Percentiles rank a stretch among this genome's conserved stretches.
Evolutionary conservation across 2,329 filamentous ascomycete genomes (phyloP).

Genomic region (Neopestalotiopsis clavispora): DNA sequence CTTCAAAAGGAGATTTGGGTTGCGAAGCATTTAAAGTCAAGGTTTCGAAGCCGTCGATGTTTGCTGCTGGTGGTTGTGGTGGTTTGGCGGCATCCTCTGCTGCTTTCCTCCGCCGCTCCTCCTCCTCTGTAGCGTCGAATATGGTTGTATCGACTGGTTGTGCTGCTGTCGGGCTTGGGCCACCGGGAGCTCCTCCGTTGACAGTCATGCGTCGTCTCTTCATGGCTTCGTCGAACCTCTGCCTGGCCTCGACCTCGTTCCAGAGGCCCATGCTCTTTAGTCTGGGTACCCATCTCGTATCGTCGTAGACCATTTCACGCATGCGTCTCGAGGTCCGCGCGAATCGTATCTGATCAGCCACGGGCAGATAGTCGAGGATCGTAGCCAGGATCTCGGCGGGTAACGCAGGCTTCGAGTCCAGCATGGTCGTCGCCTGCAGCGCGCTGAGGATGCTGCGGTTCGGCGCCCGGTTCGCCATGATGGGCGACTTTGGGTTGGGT

Average conservation of each 20-base stretch:
- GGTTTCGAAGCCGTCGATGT: slow-evolving; percentile 78
- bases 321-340: slow-evolving; percentile 84
- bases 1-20: slow-evolving; percentile 52
- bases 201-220: slow-evolving; percentile 63
- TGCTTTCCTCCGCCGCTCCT: slow-evolving; percentile 57
- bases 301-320: slow-evolving; percentile 98
- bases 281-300: slow-evolving; percentile 90
- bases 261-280: slow-evolving; percentile 88
- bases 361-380: slow-evolving; percentile 87
- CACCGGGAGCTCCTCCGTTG: slow-evolving; percentile 32
- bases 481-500: slow-evolving; percentile 7
- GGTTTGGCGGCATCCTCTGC: slow-evolving; percentile 38
- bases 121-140: slow-evolving; percentile 75
- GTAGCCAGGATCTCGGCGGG: slow-evolving; percentile 88
- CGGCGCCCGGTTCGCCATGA: slow-evolving; percentile 42
- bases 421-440: slow-evolving; percentile 80
- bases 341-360: slow-evolving; percentile 83
- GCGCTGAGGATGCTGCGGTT: slow-evolving; percentile 71
- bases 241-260: slow-evolving; percentile 86
- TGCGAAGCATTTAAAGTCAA: slow-evolving; percentile 59
- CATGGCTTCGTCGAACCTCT: slow-evolving; percentile 76
- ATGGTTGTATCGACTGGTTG: slow-evolving; percentile 59
- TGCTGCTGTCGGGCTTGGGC: slow-evolving; percentile 24
- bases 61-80: slow-evolving; percentile 30
- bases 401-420: slow-evolving; percentile 76